phyloP scores from a whole-genome alignment of 805 yeast genomes.

The Teunomyces gatunensis region DNA sequence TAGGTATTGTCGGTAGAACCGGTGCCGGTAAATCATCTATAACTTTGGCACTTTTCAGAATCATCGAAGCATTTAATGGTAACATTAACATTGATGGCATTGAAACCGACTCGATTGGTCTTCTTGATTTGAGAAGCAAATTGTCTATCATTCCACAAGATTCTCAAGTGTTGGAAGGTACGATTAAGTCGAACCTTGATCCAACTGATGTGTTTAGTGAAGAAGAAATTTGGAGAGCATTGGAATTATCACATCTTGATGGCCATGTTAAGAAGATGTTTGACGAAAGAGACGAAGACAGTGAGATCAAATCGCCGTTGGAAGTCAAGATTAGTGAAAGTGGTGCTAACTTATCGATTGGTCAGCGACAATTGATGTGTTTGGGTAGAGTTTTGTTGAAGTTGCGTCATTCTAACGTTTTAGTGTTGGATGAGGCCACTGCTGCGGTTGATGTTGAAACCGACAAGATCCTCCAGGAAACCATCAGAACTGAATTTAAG shows the following conservation, averaged over 20 bases:
- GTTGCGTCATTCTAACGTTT: slow-evolving; percentile 48
- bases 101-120: slow-evolving; percentile 35
- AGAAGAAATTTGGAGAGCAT: slow-evolving; percentile 41
- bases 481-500: slow-evolving; percentile 71
- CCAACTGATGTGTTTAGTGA: slow-evolving; percentile 36
- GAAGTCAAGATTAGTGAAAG: slow-evolving; percentile 43
- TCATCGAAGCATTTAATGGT: slow-evolving; percentile 40
- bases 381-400: slow-evolving; percentile 74
- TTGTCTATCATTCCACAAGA: slow-evolving; percentile 46
- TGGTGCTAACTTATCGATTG: slow-evolving; percentile 49
- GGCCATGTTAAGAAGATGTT: slow-evolving; percentile 39
- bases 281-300: slow-evolving; percentile 26
- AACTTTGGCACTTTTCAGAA: slow-evolving; percentile 43
- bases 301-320: slow-evolving; percentile 24
- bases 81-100: slow-evolving; percentile 34
- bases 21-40: slow-evolving; percentile 48
- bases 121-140: slow-evolving; percentile 41
- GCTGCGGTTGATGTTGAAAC: slow-evolving; percentile 89
- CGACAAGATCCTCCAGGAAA: slow-evolving; percentile 71
- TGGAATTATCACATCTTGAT: slow-evolving; percentile 43
- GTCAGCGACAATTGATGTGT: slow-evolving; percentile 64
- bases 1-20: slow-evolving; percentile 46
- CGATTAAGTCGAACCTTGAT: slow-evolving; percentile 40
- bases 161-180: slow-evolving; percentile 45
- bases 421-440: slow-evolving; percentile 82